A percentile compares a stretch with the other conserved stretches of the same genome.
Evolutionary conservation across 2,329 filamentous ascomycete genomes (phyloP).

Genomic region (Cyanodermella asteris): DNA sequence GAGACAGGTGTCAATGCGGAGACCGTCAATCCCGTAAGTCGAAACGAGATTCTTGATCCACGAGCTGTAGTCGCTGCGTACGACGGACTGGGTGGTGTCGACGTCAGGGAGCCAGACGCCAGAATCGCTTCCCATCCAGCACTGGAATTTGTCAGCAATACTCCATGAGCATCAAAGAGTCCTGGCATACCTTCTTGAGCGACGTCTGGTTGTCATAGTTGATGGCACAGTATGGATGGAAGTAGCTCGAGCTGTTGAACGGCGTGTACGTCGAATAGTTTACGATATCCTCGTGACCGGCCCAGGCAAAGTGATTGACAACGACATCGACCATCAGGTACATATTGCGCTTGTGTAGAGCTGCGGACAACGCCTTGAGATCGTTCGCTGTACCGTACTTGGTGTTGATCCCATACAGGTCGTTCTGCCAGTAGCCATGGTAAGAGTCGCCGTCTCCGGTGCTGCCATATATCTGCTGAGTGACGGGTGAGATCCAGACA

Average conservation of each 20-base stretch:
- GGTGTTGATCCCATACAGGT: constrained; percentile 31
- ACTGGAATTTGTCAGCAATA: too few species aligned
- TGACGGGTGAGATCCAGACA: constrained; percentile 26
- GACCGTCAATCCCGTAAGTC: constrained; percentile 39
- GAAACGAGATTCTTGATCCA: constrained; percentile 38
- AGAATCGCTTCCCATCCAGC: constrained; percentile 33
- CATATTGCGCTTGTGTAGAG: constrained; percentile 33
- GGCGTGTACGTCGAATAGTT: constrained; percentile 31
- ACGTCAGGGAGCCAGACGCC: constrained; percentile 40
- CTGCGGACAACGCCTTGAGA: constrained; percentile 32
- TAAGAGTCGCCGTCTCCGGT: constrained; percentile 24
- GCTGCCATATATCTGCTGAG: constrained; percentile 16
- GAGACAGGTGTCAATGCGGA: constrained; percentile 24
- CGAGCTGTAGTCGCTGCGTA: constrained; percentile 29
- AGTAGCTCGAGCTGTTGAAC: constrained; percentile 35
- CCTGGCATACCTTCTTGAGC: too few species aligned
- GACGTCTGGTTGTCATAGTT: constrained; percentile 22
- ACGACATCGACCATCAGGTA: constrained; percentile 41
- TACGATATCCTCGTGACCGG: constrained; percentile 23
- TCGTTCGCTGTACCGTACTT: constrained; percentile 38
- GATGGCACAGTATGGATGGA: constrained; percentile 35
- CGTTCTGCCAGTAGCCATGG: constrained; percentile 28
- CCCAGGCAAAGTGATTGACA: constrained; percentile 34
- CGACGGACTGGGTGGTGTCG: constrained; percentile 28
- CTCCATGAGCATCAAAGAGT: too few species aligned